phyloP scores from a whole-genome alignment of 495 filamentous ascomycete genomes.

The Xylaria acuta region DNA sequence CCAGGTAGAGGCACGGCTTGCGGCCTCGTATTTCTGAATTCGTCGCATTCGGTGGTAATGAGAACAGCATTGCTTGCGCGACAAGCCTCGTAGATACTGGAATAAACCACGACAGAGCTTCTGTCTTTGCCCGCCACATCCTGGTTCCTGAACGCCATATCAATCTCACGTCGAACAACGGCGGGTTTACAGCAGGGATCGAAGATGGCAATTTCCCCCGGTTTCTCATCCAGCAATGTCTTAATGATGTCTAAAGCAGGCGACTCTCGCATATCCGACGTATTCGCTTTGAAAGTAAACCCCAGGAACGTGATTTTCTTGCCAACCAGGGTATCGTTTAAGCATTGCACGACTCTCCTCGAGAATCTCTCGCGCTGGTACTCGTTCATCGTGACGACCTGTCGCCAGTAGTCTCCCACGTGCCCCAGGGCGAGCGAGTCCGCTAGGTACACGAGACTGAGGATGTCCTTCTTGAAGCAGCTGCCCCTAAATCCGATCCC shows the following conservation, averaged over 20 bases:
- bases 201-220: constrained; percentile 72
- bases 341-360: constrained; percentile 64
- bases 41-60: constrained; percentile 70
- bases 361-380: constrained; percentile 74
- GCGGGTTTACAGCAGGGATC: constrained; percentile 67
- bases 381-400: constrained; percentile 78
- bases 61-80: constrained; percentile 58
- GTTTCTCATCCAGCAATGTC: constrained; percentile 66
- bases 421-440: constrained; percentile 72
- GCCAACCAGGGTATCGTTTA: constrained; percentile 71
- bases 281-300: constrained; percentile 84
- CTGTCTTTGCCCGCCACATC: constrained; percentile 38
- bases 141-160: constrained; percentile 41
- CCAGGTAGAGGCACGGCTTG: neutral
- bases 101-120: constrained; percentile 43
- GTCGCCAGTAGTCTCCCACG: constrained; percentile 78
- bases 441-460: constrained; percentile 76
- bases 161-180: constrained; percentile 51
- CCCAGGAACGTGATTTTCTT: constrained; percentile 80
- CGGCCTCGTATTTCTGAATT: constrained; percentile 54
- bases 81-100: constrained; percentile 62
- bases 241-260: constrained; percentile 72
- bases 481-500: constrained; percentile 82
- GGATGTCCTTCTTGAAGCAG: constrained; percentile 84
- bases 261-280: constrained; percentile 77